phyloP scores from a whole-genome alignment of 2,329 filamentous ascomycete genomes.

The Tolypocladium endophyticum region DNA sequence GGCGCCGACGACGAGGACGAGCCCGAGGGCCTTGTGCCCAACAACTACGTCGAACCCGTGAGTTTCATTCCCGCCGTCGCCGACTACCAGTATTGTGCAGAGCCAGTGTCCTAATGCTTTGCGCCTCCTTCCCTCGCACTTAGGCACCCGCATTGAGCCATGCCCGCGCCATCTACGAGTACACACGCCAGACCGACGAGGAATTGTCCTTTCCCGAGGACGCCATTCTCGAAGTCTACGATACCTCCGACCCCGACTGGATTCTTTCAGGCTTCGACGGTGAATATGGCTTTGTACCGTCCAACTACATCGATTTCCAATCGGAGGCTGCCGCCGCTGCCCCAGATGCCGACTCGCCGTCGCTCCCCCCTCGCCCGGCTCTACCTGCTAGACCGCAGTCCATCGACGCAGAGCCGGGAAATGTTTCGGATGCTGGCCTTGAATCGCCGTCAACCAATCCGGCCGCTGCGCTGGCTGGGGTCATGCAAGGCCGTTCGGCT shows the following conservation, averaged over 20 bases:
- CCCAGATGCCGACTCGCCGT: conserved; percentile 26
- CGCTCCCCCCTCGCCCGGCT: conserved; percentile 23
- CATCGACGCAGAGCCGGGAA: conserved; percentile 19
- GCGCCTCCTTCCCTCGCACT: not conserved
- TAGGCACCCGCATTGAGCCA: conserved; percentile 56
- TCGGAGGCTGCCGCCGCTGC: conserved; percentile 30
- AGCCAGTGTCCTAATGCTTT: conserved; percentile 35
- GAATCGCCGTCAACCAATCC: conserved; percentile 27
- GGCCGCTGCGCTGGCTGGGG: conserved; percentile 43
- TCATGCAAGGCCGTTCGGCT: conserved; percentile 38
- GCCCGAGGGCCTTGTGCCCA: conserved; percentile 79
- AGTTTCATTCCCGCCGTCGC: not conserved
- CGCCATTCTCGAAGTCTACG: conserved; percentile 71
- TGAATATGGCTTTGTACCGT: conserved; percentile 88
- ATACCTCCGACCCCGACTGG: conserved; percentile 91
- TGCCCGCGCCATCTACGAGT: conserved; percentile 95
- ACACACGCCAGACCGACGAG: conserved; percentile 92
- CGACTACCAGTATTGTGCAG: conserved; percentile 18
- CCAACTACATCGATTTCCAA: conserved; percentile 83
- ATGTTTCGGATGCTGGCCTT: conserved; percentile 13
- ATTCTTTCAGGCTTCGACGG: conserved; percentile 76
- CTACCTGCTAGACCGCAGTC: conserved; percentile 32
- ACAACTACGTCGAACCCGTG: conserved; percentile 92
- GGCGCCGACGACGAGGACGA: conserved; percentile 78
- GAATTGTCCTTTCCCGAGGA: conserved; percentile 94